Evolutionary conservation across 2,329 filamentous ascomycete species (phyloP).

Genomic region (Pyrenophora tritici-repentis): DNA sequence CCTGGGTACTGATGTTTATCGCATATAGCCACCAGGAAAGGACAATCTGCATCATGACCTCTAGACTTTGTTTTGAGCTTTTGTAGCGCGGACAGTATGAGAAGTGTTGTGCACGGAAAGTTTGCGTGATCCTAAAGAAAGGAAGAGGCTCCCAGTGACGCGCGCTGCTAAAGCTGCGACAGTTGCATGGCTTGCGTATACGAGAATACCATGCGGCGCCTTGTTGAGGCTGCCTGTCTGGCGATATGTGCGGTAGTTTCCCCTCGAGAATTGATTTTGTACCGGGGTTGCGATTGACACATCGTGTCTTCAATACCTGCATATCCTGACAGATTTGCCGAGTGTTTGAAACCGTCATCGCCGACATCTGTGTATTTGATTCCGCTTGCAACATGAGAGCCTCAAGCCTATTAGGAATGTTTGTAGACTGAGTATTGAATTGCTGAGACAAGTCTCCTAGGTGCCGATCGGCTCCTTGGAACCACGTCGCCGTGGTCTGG

Average conservation of each 20-base stretch:
- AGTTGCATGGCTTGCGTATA: neutral
- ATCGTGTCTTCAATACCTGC: no score
- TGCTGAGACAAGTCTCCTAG: neutral
- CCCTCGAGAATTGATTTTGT: no score
- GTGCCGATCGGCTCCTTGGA: neutral
- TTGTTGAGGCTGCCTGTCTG: no score
- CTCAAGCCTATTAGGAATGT: no score
- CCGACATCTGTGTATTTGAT: no score
- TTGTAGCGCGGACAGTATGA: neutral
- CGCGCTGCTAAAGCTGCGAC: neutral
- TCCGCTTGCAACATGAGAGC: no score
- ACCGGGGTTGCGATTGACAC: no score
- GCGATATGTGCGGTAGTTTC: no score
- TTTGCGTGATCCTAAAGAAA: neutral
- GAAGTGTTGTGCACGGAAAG: neutral
- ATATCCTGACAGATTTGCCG: no score
- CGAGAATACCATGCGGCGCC: neutral
- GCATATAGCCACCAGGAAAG: neutral
- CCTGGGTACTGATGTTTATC: neutral
- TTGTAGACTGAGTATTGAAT: neutral
- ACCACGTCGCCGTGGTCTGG: accelerated
- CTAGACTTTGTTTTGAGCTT: neutral
- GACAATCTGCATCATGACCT: neutral
- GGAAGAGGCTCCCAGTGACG: neutral
- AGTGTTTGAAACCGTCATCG: no score